Evolutionary conservation across 306 rosid species (phyloP), one percentile per base, ranked within the genome.

Genomic region (Dryas alaskensis): DNA sequence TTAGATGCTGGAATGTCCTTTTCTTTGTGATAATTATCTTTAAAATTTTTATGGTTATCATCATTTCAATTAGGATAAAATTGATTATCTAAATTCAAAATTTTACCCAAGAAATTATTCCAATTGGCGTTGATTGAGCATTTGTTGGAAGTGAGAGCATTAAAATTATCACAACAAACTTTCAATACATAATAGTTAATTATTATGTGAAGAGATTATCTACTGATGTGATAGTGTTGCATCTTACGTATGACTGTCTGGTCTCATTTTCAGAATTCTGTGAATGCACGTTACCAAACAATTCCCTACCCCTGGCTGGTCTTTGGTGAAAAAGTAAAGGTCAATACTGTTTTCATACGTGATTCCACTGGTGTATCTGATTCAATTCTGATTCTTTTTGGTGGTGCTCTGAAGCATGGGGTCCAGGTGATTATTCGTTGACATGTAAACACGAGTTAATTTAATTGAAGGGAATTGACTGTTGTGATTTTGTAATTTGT

Each of bases 261-360:
- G 42, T 44, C 37, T 80, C 84, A 75, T 50, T 75, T 43, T 67
- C 95, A 94, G 98, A 91, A 94, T 81, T 94, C 97, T 7, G 98
- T 94, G 77, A 94, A 94, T 76, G 91, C 91, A 12, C 96, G 97
- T 9, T 91, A 85, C 85, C 96, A 94, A 76, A 91, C 96, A 51
- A 94, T 94, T 84, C 89, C 95, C 64, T 91, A 91, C 75, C 98
- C 98, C 37, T 94, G 98, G 98, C 82, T 94, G 86, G 97, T 91
- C 73, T 94, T 94, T 77, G 92, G 94, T 14, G 98, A 94, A 82
- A 94, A 94, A 84, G 92, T 94, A 73, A 91, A 92, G 81, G 92
- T 94, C 80, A 93, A 89, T 80, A 86, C 97, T 9, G 98, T 94
- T 70, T 91, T 89, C 81, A 66, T 94, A 85, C 97, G 98, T 31